Evolutionary conservation across 108 stramenopile species (phyloP).

Genomic region (Cyclotella choctawhatcheeana): DNA sequence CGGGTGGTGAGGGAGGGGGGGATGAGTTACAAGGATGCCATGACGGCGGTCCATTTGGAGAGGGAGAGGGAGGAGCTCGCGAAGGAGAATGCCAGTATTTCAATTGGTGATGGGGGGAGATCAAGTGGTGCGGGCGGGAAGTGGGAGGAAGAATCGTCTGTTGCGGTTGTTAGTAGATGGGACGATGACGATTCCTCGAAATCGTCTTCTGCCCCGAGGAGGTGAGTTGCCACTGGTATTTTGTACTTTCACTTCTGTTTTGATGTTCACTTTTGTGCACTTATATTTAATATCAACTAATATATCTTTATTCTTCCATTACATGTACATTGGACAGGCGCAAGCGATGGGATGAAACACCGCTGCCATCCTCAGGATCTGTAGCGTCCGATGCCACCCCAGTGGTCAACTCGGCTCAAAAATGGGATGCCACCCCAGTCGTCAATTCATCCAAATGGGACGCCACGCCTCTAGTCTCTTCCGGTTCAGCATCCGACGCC

Average conservation of each 20-base stretch:
- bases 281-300: neutral
- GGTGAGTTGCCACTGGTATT: slow-evolving; percentile 1
- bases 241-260: neutral
- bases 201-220: neutral
- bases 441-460: slow-evolving; percentile 68
- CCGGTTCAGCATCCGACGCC: slow-evolving; percentile 41
- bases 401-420: slow-evolving; percentile 29
- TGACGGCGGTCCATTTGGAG: slow-evolving; percentile 78
- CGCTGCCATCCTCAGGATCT: slow-evolving; percentile 52
- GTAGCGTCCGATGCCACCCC: slow-evolving; percentile 32
- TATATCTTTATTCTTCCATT: neutral
- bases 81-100: slow-evolving; percentile 60
- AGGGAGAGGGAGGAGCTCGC: slow-evolving; percentile 72
- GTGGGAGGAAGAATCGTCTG: neutral
- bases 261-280: too few relatives aligned
- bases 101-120: slow-evolving; percentile 38
- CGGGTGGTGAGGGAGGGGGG: slow-evolving; percentile 79
- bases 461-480: slow-evolving; percentile 76
- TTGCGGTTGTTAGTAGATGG: neutral
- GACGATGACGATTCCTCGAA: slow-evolving; percentile 12
- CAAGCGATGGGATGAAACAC: slow-evolving; percentile 95
- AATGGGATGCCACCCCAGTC: slow-evolving; percentile 50
- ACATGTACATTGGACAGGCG: slow-evolving; percentile 52
- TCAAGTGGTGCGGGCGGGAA: slow-evolving; percentile 29
- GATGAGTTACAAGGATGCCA: slow-evolving; percentile 87